phyloP scores from a whole-genome alignment of 768 basidiomycete genomes.

The Pulveroboletus sp. region DNA sequence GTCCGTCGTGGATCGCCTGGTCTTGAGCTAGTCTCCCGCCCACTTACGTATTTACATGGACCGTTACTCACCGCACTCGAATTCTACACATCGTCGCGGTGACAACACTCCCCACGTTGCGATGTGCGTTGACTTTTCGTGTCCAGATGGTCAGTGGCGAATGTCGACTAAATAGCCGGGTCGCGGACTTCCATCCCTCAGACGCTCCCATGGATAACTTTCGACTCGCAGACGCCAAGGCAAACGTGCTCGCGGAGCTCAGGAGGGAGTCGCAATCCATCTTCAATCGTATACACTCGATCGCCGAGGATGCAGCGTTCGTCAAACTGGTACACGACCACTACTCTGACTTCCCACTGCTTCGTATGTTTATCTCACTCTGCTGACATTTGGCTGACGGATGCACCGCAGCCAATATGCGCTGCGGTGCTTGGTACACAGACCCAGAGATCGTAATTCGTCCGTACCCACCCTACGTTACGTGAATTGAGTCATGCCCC shows the following conservation, averaged over 20 bases:
- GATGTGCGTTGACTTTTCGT: too few relatives aligned
- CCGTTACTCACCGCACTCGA: neutral
- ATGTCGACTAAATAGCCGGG: neutral
- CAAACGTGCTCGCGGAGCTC: slow-evolving; percentile 42
- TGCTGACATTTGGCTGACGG: neutral
- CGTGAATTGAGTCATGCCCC: too few relatives aligned
- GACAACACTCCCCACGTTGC: slow-evolving; percentile 1
- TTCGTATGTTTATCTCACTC: slow-evolving; percentile 41
- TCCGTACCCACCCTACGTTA: too few relatives aligned
- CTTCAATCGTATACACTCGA: slow-evolving; percentile 85
- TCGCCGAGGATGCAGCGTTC: slow-evolving; percentile 71
- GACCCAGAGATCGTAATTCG: slow-evolving; percentile 54
- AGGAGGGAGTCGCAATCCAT: slow-evolving; percentile 71
- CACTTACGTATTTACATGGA: too few relatives aligned
- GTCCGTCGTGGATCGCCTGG: too few relatives aligned
- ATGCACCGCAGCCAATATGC: slow-evolving; percentile 67
- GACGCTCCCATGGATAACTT: too few relatives aligned
- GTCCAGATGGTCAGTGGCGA: too few relatives aligned
- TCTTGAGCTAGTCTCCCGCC: too few relatives aligned
- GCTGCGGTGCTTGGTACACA: slow-evolving; percentile 94
- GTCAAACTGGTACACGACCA: slow-evolving; percentile 49
- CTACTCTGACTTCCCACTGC: slow-evolving; percentile 48
- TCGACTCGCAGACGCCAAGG: neutral
- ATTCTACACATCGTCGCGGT: slow-evolving; percentile 1
- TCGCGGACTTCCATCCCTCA: neutral